Percentiles rank a stretch among this genome's conserved stretches.
These are phyloP conservation scores for Aphanomyces stellatus DNA, from an alignment of 352 stramenopile species.

Conservation along the genomic window DNA sequence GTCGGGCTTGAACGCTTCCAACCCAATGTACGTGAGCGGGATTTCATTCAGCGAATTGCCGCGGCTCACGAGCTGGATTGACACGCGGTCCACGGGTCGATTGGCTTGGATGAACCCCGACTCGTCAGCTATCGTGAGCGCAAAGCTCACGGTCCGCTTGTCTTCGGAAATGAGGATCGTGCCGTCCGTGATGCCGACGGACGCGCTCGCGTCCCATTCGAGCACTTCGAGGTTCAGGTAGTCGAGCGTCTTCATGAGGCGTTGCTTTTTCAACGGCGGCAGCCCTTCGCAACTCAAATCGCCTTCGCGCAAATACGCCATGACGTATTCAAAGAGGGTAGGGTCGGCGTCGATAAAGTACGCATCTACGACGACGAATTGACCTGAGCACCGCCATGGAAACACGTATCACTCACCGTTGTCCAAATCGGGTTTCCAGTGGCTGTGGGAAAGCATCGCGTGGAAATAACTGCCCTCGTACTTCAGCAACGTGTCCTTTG, in stretches of 20 bases:
- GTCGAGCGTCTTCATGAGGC: conserved; percentile 16
- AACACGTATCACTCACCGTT: not conserved
- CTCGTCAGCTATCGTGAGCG: conserved; percentile 16
- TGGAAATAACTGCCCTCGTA: conserved; percentile 22
- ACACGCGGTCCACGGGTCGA: conserved; percentile 14
- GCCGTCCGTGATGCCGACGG: conserved; percentile 10
- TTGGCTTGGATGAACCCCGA: conserved; percentile 18
- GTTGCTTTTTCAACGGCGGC: conserved; percentile 13
- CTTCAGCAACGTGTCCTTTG: conserved; percentile 14
- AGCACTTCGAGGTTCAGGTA: conserved; percentile 18
- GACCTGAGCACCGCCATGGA: not conserved
- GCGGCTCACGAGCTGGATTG: conserved; percentile 12
- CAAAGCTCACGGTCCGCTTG: conserved; percentile 15
- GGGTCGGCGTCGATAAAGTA: conserved; percentile 20
- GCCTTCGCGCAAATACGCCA: conserved; percentile 16
- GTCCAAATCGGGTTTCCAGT: conserved; percentile 15
- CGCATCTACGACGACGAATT: conserved; percentile 2
- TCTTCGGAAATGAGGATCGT: conserved; percentile 17
- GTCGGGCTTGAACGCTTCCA: conserved; percentile 18
- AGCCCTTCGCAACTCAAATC: conserved; percentile 17
- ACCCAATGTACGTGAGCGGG: conserved; percentile 14
- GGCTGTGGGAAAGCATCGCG: conserved; percentile 17
- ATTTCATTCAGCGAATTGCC: conserved; percentile 6
- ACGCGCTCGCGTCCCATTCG: conserved; percentile 8
- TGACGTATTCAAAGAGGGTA: conserved; percentile 17